Base-by-base conservation (phyloP, 164 flowering plant genomes). In the Vitis rotundifolia region DNA sequence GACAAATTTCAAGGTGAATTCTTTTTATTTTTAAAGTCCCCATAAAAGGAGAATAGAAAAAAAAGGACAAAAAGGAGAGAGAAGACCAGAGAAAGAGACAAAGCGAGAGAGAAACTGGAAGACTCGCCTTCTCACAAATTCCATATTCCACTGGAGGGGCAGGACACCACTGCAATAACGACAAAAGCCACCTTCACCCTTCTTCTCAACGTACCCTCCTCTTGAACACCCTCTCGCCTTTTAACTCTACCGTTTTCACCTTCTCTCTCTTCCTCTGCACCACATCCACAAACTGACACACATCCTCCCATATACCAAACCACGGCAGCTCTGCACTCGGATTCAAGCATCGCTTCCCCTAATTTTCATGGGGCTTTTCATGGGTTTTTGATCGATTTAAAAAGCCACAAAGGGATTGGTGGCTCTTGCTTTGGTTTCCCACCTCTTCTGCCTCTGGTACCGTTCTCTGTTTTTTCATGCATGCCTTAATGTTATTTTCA, bases 71-170 rank as follows among this genome's bases (percentile, higher is more conserved):
- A 62, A 16, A n/a, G 3, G 5, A 49, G 51, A 29, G 11, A 55
- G 5, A 15, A 10, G 59, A 16, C 44, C 14, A 55, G 56, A 58
- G 55, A 22, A 22, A 22, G 26, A 22, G 26, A 22, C 26, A 22
- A 22, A 22, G 26, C 26, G 26, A 31, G 49, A 44, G 47, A 56
- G 48, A n/a, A 13, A 31, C 28, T 54, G 48, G 9, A 29, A 26
- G 73, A 76, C 85, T 68, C 84, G 69, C 16, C 59, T 77, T 72
- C 85, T 69, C 83, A 78, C 68, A 70, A 82, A 80, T 82, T 82
- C 89, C 87, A 74, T 74, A 68, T 78, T 80, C 83, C 76, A 58
- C 68, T 70, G 66, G 53, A 19, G 58, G 66, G 19, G 78, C 69
- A 64, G 49, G 79, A 71, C 73, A 73, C 71, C 73, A 75, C 76